Evolutionary conservation across 1,139 yeast genomes (phyloP).

Genomic region (Kodamaea alishanica): DNA sequence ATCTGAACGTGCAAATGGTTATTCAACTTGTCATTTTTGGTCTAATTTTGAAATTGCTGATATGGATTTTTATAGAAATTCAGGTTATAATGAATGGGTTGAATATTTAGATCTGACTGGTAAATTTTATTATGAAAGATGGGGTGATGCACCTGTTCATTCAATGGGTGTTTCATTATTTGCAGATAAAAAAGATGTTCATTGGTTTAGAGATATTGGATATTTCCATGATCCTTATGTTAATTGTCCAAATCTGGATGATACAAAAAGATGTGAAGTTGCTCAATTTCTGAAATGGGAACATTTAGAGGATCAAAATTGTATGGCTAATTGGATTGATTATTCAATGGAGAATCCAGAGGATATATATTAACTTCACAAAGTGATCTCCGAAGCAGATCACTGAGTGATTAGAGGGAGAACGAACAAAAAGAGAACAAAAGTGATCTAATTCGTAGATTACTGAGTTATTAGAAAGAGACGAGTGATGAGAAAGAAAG

Average conservation of each 20-base stretch:
- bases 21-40: conserved; percentile 88
- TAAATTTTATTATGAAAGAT: conserved; percentile 80
- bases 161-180: conserved; percentile 71
- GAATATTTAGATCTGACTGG: conserved; percentile 63
- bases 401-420: neutral
- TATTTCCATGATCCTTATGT: conserved; percentile 71
- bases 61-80: conserved; percentile 70
- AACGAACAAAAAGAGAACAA: too few relatives aligned
- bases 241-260: conserved; percentile 58
- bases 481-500: too few relatives aligned
- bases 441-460: too few relatives aligned
- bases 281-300: conserved; percentile 45
- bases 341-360: conserved; percentile 43
- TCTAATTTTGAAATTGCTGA: conserved; percentile 81
- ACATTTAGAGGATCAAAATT: conserved; percentile 58
- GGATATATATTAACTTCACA: conserved; percentile 12
- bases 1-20: conserved; percentile 53
- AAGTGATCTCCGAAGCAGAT: neutral
- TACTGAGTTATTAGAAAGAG: too few relatives aligned
- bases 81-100: conserved; percentile 64
- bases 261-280: conserved; percentile 32
- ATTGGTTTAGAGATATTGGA: conserved; percentile 89
- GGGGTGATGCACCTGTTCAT: conserved; percentile 95
- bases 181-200: conserved; percentile 64
- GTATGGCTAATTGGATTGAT: conserved; percentile 71